Conservation (phyloP, 2,329 filamentous ascomycete species). For the Sclerotinia subarctica region DNA sequence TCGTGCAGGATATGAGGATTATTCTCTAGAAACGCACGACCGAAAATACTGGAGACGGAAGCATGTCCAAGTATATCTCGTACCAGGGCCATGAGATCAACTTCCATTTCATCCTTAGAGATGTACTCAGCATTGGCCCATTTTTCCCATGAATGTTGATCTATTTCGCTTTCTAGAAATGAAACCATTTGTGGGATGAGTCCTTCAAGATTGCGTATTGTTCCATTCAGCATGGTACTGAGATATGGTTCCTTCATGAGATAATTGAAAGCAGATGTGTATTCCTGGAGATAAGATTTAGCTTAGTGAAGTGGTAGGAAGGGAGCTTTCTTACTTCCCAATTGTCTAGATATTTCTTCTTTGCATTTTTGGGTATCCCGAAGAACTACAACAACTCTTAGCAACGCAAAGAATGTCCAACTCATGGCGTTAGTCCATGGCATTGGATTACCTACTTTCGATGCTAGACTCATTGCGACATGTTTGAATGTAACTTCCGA, state of each 20-base stretch:
- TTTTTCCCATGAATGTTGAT: slow-evolving; percentile 62
- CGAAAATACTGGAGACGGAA: slow-evolving; percentile 50
- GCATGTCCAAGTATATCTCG: slow-evolving; percentile 55
- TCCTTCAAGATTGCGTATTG: slow-evolving; percentile 42
- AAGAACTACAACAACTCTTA: slow-evolving; percentile 31
- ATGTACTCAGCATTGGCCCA: slow-evolving; percentile 44
- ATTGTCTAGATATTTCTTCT: slow-evolving; percentile 28
- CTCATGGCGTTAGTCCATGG: not conserved
- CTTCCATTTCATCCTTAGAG: slow-evolving; percentile 49
- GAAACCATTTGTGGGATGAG: slow-evolving; percentile 56
- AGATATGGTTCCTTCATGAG: slow-evolving; percentile 49
- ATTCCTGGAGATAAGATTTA: slow-evolving; percentile 20
- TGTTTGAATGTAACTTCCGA: slow-evolving; percentile 27
- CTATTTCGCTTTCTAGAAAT: slow-evolving; percentile 56
- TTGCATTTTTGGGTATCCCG: slow-evolving; percentile 30
- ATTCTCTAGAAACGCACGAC: slow-evolving; percentile 49
- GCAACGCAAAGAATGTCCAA: not conserved
- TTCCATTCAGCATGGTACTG: slow-evolving; percentile 41
- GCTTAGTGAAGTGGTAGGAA: slow-evolving; percentile 27
- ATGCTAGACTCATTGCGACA: slow-evolving; percentile 27
- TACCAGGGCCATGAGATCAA: slow-evolving; percentile 50
- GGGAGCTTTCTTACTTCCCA: slow-evolving; percentile 38
- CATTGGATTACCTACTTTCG: slow-evolving; percentile 24
- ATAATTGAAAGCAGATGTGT: slow-evolving; percentile 28
- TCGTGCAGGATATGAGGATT: slow-evolving; percentile 53